Percentiles rank a stretch among this genome's conserved stretches.
Conservation (phyloP, 1,284 basidiomycete species). For the Cutaneotrichosporon arboriforme region DNA sequence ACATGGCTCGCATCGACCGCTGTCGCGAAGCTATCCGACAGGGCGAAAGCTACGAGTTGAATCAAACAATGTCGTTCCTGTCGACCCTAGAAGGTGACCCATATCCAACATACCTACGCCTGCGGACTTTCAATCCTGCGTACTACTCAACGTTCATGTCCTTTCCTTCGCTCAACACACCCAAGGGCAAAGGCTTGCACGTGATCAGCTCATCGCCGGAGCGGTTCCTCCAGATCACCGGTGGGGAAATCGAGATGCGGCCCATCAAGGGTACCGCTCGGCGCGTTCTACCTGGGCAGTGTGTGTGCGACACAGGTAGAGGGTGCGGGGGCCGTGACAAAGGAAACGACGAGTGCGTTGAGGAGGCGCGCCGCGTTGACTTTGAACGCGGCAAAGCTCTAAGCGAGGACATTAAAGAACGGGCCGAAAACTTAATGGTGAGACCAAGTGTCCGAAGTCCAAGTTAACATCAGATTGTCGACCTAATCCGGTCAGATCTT, state of each 20-base stretch:
- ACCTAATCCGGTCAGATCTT: slow-evolving; percentile 89
- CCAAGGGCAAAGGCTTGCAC: slow-evolving; percentile 56
- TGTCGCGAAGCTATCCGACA: slow-evolving; percentile 72
- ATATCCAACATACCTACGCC: slow-evolving; percentile 50
- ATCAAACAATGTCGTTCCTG: slow-evolving; percentile 70
- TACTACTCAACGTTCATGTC: slow-evolving; percentile 81
- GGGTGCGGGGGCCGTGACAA: slow-evolving; percentile 27
- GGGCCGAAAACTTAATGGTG: slow-evolving; percentile 92
- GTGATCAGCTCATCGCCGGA: slow-evolving; percentile 81
- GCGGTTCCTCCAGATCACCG: slow-evolving; percentile 74
- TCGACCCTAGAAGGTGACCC: slow-evolving; percentile 28
- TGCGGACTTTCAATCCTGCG: slow-evolving; percentile 77
- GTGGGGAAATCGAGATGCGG: slow-evolving; percentile 63
- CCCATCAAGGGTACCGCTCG: slow-evolving; percentile 85
- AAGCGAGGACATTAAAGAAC: slow-evolving; percentile 75
- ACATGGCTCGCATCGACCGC: slow-evolving; percentile 65
- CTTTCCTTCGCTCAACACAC: slow-evolving; percentile 51
- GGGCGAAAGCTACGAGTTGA: slow-evolving; percentile 95
- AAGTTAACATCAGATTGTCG: slow-evolving; percentile 62
- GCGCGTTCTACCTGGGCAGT: slow-evolving; percentile 39
- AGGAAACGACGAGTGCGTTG: slow-evolving; percentile 27
- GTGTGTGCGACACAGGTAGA: slow-evolving; percentile 28
- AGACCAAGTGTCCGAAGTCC: slow-evolving; percentile 5
- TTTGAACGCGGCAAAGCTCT: slow-evolving; percentile 51
- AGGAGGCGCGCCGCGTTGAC: slow-evolving; percentile 40